phyloP scores from a whole-genome alignment of 345 rosid species.

The Schrenkiella parvula region DNA sequence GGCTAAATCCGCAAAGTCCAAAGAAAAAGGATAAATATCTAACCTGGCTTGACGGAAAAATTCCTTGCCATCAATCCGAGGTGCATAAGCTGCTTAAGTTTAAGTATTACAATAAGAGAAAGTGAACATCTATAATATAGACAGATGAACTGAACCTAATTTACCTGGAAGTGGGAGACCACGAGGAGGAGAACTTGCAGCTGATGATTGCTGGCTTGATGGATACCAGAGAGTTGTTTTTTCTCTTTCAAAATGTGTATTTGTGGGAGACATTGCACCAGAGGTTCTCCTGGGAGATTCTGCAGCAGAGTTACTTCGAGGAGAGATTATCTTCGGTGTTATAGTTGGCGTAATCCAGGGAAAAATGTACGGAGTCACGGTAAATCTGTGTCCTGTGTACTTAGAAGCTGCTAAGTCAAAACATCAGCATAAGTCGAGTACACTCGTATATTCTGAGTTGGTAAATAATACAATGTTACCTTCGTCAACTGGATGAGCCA shows the following conservation, averaged over 20 bases:
- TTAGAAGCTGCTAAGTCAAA: conserved; percentile 35
- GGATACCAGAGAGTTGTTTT: conserved; percentile 47
- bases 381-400: conserved; percentile 49
- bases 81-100: conserved; percentile 37
- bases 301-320: conserved; percentile 52
- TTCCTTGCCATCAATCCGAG: conserved; percentile 79
- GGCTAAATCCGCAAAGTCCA: neutral
- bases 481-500: conserved; percentile 38
- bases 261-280: conserved; percentile 53
- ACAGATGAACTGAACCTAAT: neutral
- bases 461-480: conserved; percentile 38
- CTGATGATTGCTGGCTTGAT: conserved; percentile 84
- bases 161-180: conserved; percentile 59
- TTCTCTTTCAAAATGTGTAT: conserved; percentile 38
- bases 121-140: neutral
- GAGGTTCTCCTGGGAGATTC: conserved; percentile 57
- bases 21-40: neutral
- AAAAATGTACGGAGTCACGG: conserved; percentile 63
- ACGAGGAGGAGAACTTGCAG: conserved; percentile 82
- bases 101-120: neutral
- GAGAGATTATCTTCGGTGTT: conserved; percentile 60
- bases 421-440: neutral
- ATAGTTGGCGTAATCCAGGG: conserved; percentile 41
- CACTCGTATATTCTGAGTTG: neutral
- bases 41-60: conserved; percentile 87